These are phyloP conservation scores for Oxyria digyna DNA, from an alignment of 148 eudicot species.

Conservation along the genomic window DNA sequence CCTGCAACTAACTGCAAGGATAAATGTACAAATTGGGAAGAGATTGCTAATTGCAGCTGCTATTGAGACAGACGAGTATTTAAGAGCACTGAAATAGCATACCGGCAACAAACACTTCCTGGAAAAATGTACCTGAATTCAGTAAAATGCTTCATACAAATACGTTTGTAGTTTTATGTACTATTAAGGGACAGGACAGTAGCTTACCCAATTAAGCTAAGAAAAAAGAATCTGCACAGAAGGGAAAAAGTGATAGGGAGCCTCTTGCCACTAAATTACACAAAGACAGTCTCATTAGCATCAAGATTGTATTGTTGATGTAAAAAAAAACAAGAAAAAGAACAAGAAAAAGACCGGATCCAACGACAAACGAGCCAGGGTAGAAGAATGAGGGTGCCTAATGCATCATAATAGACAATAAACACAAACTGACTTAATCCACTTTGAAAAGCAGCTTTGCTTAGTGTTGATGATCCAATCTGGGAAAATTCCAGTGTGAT, in stretches of 20 bases:
- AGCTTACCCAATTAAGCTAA: not conserved
- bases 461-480: no score
- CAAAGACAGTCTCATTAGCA: not conserved
- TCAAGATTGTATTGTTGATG: no score
- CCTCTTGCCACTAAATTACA: constrained; percentile 3
- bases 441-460: not conserved
- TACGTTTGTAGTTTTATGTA: no score
- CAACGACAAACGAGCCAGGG: not conserved
- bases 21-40: not conserved
- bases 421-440: not conserved
- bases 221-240: not conserved
- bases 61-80: not conserved
- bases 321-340: not conserved
- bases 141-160: no score
- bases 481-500: no score
- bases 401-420: not conserved
- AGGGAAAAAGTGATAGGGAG: not conserved
- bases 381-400: not conserved
- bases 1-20: not conserved
- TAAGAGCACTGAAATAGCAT: not conserved
- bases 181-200: no score
- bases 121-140: not conserved
- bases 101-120: not conserved
- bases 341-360: not conserved
- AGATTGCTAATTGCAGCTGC: not conserved